Evolutionary conservation across 208 protist genomes (phyloP), one percentile per base, ranked within the genome.

Genomic region (Leishmania arabica): DNA sequence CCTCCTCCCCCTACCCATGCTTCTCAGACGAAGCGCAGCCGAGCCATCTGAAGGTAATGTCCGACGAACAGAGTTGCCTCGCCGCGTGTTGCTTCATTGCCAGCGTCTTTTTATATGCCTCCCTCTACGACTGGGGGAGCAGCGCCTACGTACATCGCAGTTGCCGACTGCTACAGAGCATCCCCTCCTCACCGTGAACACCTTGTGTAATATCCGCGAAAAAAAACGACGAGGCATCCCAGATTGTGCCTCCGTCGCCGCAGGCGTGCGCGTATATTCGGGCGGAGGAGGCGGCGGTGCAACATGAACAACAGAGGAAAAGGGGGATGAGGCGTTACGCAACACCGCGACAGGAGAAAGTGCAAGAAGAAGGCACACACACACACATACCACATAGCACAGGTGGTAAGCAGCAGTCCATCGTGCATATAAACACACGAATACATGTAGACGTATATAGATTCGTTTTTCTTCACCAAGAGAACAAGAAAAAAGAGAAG

Each of bases 401-500:
- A 3, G 1, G 37, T 13, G 17, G 17, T 54, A 54, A 21, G 3
- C 51, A 4, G 51, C 51, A 21, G 51, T 21, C 17, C 51, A 54
- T 54, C 13, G 17, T 54, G 21, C 21, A 54, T 54, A 54, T 6
- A 21, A 4, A 0, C 0, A 54, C 2, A 54, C 1, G 17, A 54
- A 54, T 21, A 54, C 15, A 54, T 54, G 17, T 9, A 17, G 0
- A 64, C 58, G 1, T 31, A 15, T 34, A 34, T 64, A 19, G 7
- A 64, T 34, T 34, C 58, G 45, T 49, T 64, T 13, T 27, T 24
- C n/a, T 31, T 31, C 58, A n/a, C 24, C 13, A 62, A 19, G 56
- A 51, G 15, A 70, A 34, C 2, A 84, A 47, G 5, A 54, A 73
- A 58, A 45, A 77, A 72, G 72, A 73, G 47, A 72, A 40, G 62